phyloP scores from a whole-genome alignment of 2,329 filamentous ascomycete species.

The Thelonectria rubi region DNA sequence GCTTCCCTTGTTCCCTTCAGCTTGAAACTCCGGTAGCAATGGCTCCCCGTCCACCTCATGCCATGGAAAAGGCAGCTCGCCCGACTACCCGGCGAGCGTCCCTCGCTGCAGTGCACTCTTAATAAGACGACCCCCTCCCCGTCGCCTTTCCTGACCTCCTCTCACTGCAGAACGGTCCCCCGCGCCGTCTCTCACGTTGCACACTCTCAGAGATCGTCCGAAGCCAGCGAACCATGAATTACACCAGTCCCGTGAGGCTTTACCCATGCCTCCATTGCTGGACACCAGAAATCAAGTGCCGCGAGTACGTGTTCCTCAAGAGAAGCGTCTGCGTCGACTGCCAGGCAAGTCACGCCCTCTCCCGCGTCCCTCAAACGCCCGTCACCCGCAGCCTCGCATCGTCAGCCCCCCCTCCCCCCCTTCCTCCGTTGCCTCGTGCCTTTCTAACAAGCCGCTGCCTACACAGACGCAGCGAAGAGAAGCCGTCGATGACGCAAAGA shows the following conservation, averaged over 20 bases:
- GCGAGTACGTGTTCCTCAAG: constrained; percentile 40
- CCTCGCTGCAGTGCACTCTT: constrained; percentile 6
- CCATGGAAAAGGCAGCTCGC: no score
- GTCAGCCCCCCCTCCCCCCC: no score
- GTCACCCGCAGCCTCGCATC: no score
- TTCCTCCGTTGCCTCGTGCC: no score
- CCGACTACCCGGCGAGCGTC: no score
- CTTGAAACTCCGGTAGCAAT: neutral
- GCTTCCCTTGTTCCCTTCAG: constrained; percentile 1
- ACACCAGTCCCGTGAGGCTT: constrained; percentile 29
- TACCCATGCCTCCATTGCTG: constrained; percentile 37
- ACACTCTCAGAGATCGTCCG: constrained; percentile 13
- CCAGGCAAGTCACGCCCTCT: constrained; percentile 27
- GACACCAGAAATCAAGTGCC: constrained; percentile 39
- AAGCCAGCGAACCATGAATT: constrained; percentile 28
- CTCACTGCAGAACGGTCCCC: constrained; percentile 3
- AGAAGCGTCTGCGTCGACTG: constrained; percentile 38
- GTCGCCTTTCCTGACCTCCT: constrained; percentile 7
- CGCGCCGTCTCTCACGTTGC: constrained; percentile 10
- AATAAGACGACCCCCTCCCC: neutral
- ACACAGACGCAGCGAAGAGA: constrained; percentile 26
- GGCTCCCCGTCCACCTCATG: neutral
- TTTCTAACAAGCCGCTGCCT: constrained; percentile 18
- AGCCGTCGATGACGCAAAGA: constrained; percentile 24
- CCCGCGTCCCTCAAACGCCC: neutral